Percentiles rank a stretch among this genome's conserved stretches.
These are phyloP conservation scores for Monsonia emarginata DNA, from an alignment of 441 rosid species.

Conservation along the genomic window DNA sequence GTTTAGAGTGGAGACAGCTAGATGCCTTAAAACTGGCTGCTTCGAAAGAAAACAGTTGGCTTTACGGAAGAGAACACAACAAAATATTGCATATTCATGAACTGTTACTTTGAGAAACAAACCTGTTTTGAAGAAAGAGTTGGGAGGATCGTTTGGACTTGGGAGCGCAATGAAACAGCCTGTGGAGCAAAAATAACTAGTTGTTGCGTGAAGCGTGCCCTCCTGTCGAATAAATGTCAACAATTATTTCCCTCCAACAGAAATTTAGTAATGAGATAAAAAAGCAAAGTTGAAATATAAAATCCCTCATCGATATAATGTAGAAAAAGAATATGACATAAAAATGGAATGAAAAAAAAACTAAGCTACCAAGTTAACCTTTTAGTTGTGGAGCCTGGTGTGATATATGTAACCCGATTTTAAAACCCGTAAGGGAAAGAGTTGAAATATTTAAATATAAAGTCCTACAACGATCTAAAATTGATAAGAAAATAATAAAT, in stretches of 20 bases:
- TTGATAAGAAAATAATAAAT: background rate
- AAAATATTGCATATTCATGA: constrained; percentile 1
- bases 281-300: no score
- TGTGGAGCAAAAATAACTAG: constrained; percentile 95
- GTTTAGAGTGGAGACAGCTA: constrained; percentile 76
- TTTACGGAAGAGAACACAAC: constrained; percentile 15
- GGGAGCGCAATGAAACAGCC: constrained; percentile 85
- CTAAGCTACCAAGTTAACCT: no score
- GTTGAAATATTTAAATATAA: no score
- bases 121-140: constrained; percentile 97
- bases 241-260: constrained; percentile 10
- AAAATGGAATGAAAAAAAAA: no score
- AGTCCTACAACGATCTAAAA: no score
- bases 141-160: constrained; percentile 73
- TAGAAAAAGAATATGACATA: no score
- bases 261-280: background rate
- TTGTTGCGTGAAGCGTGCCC: constrained; percentile 92
- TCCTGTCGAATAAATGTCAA: constrained; percentile 41
- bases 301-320: no score
- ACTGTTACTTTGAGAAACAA: constrained; percentile 11
- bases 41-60: constrained; percentile 26
- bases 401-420: no score
- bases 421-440: no score
- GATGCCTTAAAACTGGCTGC: constrained; percentile 83
- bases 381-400: no score